Conservation (phyloP, 345 rosid genomes). For the Crucihimalaya himalaica region DNA sequence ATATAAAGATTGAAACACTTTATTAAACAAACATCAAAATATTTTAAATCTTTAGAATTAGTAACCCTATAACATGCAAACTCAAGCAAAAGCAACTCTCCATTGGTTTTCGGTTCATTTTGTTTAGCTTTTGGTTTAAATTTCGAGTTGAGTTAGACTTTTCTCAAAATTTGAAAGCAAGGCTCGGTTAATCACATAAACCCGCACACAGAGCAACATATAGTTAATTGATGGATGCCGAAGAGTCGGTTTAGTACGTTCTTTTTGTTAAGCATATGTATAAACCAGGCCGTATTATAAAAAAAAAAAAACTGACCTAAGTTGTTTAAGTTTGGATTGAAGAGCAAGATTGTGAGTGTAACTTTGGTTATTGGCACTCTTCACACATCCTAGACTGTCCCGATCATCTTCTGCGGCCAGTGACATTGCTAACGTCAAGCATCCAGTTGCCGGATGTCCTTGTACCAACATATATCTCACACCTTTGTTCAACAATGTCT, state of each 20-base stretch:
- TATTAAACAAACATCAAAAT: too few species aligned
- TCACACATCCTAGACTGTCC: constrained; percentile 74
- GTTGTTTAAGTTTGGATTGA: constrained; percentile 48
- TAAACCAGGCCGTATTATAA: neutral
- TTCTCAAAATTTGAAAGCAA: too few species aligned
- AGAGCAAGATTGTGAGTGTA: constrained; percentile 56
- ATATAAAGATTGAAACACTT: too few species aligned
- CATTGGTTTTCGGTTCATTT: neutral
- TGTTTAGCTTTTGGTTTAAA: neutral
- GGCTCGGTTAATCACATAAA: too few species aligned
- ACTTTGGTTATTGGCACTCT: constrained; percentile 63
- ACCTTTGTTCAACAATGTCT: constrained; percentile 72
- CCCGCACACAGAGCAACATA: too few species aligned
- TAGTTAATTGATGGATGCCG: neutral
- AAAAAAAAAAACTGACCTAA: constrained; percentile 38
- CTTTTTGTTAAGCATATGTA: neutral
- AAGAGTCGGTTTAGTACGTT: neutral
- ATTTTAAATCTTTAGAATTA: neutral
- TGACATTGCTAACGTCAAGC: constrained; percentile 70
- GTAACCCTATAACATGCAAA: neutral
- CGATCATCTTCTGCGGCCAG: constrained; percentile 61
- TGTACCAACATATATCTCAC: constrained; percentile 75
- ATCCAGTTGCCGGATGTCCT: constrained; percentile 75
- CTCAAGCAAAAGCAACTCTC: neutral
- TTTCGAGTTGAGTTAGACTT: neutral